Percentiles rank a stretch among this genome's conserved stretches.
Conservation (phyloP, 2,329 filamentous ascomycete species). For the Rutstroemia sp. region DNA sequence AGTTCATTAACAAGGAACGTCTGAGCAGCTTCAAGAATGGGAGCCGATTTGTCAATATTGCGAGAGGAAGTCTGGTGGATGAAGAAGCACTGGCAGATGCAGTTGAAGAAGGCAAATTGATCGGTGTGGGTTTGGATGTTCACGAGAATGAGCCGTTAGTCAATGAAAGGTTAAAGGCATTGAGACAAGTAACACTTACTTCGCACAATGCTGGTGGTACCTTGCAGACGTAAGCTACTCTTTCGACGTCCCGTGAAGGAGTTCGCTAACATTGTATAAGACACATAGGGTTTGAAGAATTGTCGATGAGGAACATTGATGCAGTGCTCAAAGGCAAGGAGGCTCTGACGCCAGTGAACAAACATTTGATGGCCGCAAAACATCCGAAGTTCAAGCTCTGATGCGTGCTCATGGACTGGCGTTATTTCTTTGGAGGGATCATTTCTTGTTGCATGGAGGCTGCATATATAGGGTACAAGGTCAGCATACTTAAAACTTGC, state of each 20-base stretch:
- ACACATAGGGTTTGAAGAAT: slow-evolving; percentile 53
- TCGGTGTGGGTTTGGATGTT: slow-evolving; percentile 55
- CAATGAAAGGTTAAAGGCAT: slow-evolving; percentile 22
- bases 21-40: slow-evolving; percentile 47
- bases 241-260: background rate
- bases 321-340: slow-evolving; percentile 40
- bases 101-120: slow-evolving; percentile 43
- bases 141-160: slow-evolving; percentile 49
- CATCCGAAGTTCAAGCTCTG: too few species aligned
- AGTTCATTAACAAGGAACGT: slow-evolving; percentile 41
- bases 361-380: slow-evolving; percentile 16
- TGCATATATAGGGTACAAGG: too few species aligned
- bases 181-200: slow-evolving; percentile 44
- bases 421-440: too few species aligned
- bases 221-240: slow-evolving; percentile 43
- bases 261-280: slow-evolving; percentile 10
- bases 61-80: slow-evolving; percentile 56
- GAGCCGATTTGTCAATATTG: slow-evolving; percentile 57
- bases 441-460: too few species aligned
- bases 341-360: slow-evolving; percentile 28
- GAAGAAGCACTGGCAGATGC: slow-evolving; percentile 55
- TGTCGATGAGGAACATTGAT: slow-evolving; percentile 61
- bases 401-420: too few species aligned
- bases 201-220: slow-evolving; percentile 62
- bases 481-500: too few species aligned